Conservation (phyloP, 371 early-diverging fungal species). For the Actinomortierella ambigua region DNA sequence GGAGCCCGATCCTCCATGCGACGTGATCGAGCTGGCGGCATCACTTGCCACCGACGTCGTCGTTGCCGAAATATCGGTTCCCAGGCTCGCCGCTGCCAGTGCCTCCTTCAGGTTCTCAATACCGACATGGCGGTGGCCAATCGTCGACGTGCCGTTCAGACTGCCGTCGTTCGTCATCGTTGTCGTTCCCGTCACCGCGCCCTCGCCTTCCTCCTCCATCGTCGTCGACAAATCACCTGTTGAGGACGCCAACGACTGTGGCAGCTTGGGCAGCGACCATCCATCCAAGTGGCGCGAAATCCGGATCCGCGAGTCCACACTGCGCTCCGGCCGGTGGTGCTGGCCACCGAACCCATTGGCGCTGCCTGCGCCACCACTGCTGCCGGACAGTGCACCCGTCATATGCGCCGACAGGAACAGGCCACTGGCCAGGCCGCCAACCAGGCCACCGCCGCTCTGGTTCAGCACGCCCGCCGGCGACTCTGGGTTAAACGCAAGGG, state of each 20-base stretch:
- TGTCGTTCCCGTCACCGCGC: not conserved
- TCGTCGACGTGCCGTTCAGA: conserved; percentile 1
- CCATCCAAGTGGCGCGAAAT: conserved; percentile 39
- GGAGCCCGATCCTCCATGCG: no score
- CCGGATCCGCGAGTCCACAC: conserved; percentile 29
- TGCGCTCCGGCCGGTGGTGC: conserved; percentile 16
- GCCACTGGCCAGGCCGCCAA: conserved; percentile 4
- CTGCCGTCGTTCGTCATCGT: no score
- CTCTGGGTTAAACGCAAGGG: conserved; percentile 20
- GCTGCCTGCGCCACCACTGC: not conserved
- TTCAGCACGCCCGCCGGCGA: not conserved
- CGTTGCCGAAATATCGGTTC: not conserved
- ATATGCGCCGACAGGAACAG: not conserved
- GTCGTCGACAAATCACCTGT: conserved; percentile 14
- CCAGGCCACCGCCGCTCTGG: not conserved
- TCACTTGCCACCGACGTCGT: conserved; percentile 19
- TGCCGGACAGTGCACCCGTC: conserved; percentile 12
- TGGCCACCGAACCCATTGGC: conserved; percentile 6
- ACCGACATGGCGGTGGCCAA: conserved; percentile 27
- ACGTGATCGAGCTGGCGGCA: conserved; percentile 17
- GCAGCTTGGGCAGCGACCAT: conserved; percentile 30
- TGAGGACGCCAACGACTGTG: conserved; percentile 11
- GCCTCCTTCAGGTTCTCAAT: conserved; percentile 39
- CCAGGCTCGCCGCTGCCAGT: conserved; percentile 27
- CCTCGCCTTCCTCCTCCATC: not conserved